phyloP scores from a whole-genome alignment of 805 yeast genomes.

The Lipomyces anomalus region DNA sequence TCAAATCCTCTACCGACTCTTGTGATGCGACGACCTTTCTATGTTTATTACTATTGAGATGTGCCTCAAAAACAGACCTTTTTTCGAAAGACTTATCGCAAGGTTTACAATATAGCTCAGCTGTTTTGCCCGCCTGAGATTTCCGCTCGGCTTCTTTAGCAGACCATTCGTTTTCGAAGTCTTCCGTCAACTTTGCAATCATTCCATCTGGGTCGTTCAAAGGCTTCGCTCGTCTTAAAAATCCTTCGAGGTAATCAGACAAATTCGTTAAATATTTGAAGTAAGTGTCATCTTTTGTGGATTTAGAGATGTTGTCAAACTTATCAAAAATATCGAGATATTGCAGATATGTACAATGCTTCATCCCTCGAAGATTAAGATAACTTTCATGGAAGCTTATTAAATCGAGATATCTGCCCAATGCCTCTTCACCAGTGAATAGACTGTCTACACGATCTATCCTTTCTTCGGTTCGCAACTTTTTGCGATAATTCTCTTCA shows the following conservation, averaged over 20 bases:
- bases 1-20: background rate
- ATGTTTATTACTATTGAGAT: conserved; percentile 72
- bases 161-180: conserved; percentile 30
- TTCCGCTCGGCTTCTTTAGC: conserved; percentile 11
- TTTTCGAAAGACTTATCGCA: conserved; percentile 65
- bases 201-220: conserved; percentile 39
- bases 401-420: conserved; percentile 62
- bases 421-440: conserved; percentile 56
- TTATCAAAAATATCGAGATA: conserved; percentile 46
- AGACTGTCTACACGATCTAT: conserved; percentile 36
- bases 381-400: conserved; percentile 47
- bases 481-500: conserved; percentile 25
- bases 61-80: conserved; percentile 59
- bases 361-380: conserved; percentile 42
- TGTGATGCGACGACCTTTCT: conserved; percentile 40
- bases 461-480: conserved; percentile 24
- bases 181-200: conserved; percentile 28
- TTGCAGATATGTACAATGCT: conserved; percentile 41
- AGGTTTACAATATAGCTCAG: conserved; percentile 46
- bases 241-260: conserved; percentile 46
- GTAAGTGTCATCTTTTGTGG: conserved; percentile 36
- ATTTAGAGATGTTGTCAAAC: conserved; percentile 31
- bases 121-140: conserved; percentile 9
- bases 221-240: conserved; percentile 46
- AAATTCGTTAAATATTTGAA: conserved; percentile 43